Conservation (phyloP, 345 rosid species). For the Eutrema japonicum region DNA sequence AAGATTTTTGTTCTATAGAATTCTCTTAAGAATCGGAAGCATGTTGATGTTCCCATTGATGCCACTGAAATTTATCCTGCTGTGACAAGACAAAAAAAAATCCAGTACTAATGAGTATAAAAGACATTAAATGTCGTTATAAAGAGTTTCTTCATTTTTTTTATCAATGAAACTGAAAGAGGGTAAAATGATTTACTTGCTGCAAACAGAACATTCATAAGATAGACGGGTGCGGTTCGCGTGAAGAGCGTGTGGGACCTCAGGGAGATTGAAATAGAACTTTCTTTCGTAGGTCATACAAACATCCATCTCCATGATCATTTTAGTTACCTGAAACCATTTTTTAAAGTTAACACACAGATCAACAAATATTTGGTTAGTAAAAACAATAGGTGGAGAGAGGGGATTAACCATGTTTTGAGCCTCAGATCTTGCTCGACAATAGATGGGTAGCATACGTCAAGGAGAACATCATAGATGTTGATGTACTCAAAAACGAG, state of each 20-base stretch:
- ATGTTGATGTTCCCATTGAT: slow-evolving; percentile 67
- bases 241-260: slow-evolving; percentile 91
- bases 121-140: too few relatives aligned
- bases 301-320: slow-evolving; percentile 81
- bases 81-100: slow-evolving; percentile 31
- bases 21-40: slow-evolving; percentile 76
- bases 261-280: slow-evolving; percentile 84
- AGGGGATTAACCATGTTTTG: slow-evolving; percentile 55
- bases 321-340: slow-evolving; percentile 63
- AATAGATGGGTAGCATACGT: slow-evolving; percentile 73
- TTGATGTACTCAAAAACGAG: slow-evolving; percentile 56
- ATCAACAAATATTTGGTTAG: neutral
- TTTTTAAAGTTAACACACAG: neutral
- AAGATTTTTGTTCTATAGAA: slow-evolving; percentile 59
- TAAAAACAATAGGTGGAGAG: neutral
- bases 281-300: slow-evolving; percentile 71
- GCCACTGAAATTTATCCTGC: slow-evolving; percentile 61
- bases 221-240: slow-evolving; percentile 75
- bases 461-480: slow-evolving; percentile 74
- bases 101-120: too few relatives aligned
- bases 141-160: neutral
- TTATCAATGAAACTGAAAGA: neutral
- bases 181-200: slow-evolving; percentile 43
- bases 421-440: slow-evolving; percentile 81
- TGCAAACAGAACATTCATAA: slow-evolving; percentile 83